Conservation (phyloP, 2,329 filamentous ascomycete genomes). For the Penicillium sp. region DNA sequence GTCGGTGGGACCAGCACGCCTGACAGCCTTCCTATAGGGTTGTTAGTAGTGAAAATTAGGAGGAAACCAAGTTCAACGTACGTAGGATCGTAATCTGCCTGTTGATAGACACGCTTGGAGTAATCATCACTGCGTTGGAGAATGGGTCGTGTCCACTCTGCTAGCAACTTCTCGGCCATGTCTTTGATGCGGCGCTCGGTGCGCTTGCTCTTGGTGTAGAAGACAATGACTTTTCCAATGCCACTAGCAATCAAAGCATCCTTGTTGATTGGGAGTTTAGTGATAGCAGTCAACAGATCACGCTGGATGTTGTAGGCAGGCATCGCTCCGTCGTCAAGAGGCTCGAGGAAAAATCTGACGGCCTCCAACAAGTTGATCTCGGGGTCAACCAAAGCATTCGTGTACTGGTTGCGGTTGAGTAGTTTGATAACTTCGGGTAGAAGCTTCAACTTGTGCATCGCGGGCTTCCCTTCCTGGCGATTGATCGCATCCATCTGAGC, state of each 20-base stretch:
- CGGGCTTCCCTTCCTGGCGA: conserved; percentile 76
- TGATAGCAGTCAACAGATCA: conserved; percentile 81
- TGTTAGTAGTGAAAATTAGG: conserved; percentile 15
- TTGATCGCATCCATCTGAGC: conserved; percentile 84
- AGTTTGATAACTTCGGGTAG: conserved; percentile 86
- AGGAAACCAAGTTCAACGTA: conserved; percentile 29
- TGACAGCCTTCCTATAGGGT: conserved; percentile 37
- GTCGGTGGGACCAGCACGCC: conserved; percentile 34
- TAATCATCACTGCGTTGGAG: conserved; percentile 93
- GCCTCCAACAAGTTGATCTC: conserved; percentile 94
- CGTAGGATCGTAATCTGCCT: conserved; percentile 62
- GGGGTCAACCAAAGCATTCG: conserved; percentile 84
- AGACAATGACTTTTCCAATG: conserved; percentile 93
- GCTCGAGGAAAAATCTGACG: conserved; percentile 96
- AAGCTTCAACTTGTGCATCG: conserved; percentile 89
- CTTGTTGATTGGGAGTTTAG: conserved; percentile 83
- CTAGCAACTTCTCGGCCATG: conserved; percentile 86
- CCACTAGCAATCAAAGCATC: conserved; percentile 87
- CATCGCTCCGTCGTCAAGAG: conserved; percentile 87
- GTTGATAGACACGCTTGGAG: conserved; percentile 72
- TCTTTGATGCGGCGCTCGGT: conserved; percentile 88
- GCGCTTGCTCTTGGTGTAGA: conserved; percentile 94
- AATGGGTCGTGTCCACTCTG: conserved; percentile 94
- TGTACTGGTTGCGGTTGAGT: conserved; percentile 80
- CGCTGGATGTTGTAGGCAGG: conserved; percentile 98